These are phyloP conservation scores for California macrophylla DNA, from an alignment of 441 rosid species.

Conservation along the genomic window DNA sequence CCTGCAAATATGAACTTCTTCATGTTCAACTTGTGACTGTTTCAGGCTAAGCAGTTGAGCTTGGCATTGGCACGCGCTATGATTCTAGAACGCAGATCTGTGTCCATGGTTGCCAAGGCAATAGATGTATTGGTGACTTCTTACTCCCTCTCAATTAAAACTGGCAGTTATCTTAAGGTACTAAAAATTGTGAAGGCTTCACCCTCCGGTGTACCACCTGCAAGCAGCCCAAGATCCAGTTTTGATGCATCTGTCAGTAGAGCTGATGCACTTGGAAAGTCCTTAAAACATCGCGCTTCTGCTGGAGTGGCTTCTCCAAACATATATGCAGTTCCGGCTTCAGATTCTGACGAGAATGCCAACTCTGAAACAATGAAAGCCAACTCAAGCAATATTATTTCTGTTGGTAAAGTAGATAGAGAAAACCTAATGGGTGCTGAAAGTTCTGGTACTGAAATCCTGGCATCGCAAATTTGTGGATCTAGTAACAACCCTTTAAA, in stretches of 20 bases:
- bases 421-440: conserved; percentile 25
- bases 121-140: conserved; percentile 70
- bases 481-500: conserved; percentile 32
- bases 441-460: conserved; percentile 26
- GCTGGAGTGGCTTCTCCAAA: conserved; percentile 26
- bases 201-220: conserved; percentile 29
- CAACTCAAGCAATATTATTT: conserved; percentile 24
- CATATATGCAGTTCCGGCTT: conserved; percentile 35
- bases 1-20: neutral
- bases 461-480: conserved; percentile 33
- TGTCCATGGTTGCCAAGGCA: conserved; percentile 63
- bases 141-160: conserved; percentile 58
- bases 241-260: conserved; percentile 32
- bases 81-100: conserved; percentile 84
- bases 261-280: conserved; percentile 27
- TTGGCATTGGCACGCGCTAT: conserved; percentile 56
- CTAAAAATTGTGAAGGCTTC: conserved; percentile 40
- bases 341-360: conserved; percentile 44
- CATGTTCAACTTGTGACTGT: conserved; percentile 17
- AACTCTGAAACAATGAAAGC: conserved; percentile 28
- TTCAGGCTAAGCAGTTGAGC: conserved; percentile 85
- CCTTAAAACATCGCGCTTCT: conserved; percentile 25
- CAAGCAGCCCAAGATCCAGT: conserved; percentile 22
- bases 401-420: conserved; percentile 29
- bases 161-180: conserved; percentile 56